Conservation (phyloP, 768 basidiomycete species). For the Tylopilus sp. region DNA sequence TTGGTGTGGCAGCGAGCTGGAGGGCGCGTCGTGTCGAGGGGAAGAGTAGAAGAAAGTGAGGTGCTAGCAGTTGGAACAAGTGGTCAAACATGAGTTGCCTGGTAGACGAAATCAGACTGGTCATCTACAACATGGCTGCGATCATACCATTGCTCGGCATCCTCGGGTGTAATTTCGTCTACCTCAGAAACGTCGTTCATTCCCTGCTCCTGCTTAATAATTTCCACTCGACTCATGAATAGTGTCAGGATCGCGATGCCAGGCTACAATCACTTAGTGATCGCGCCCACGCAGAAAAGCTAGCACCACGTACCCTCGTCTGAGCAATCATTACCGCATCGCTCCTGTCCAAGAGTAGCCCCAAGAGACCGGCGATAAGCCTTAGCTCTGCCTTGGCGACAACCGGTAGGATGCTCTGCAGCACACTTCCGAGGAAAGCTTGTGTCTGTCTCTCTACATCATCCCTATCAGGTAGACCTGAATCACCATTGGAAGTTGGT, state of each 20-base stretch:
- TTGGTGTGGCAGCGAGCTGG: constrained; percentile 36
- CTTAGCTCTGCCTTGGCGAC: constrained; percentile 77
- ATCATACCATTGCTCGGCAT: constrained; percentile 73
- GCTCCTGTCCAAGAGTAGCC: constrained; percentile 75
- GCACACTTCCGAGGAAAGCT: constrained; percentile 77
- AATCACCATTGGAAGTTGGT: constrained; percentile 16
- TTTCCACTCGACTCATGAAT: constrained; percentile 89
- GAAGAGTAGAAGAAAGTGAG: constrained; percentile 78
- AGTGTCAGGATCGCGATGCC: constrained; percentile 88
- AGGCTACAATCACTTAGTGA: constrained; percentile 51
- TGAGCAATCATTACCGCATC: constrained; percentile 69
- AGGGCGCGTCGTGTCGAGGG: constrained; percentile 76
- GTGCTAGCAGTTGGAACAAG: constrained; percentile 75
- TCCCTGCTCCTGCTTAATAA: constrained; percentile 82
- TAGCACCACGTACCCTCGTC: constrained; percentile 61
- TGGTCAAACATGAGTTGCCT: constrained; percentile 90
- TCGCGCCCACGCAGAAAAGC: neutral
- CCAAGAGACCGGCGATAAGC: constrained; percentile 82
- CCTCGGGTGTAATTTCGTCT: constrained; percentile 64
- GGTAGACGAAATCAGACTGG: constrained; percentile 10
- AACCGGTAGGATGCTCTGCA: constrained; percentile 83
- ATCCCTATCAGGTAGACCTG: constrained; percentile 40
- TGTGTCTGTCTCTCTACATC: constrained; percentile 90
- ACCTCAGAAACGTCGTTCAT: constrained; percentile 50
- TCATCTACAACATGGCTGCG: neutral